A percentile compares a stretch with the other conserved stretches of the same genome.
phyloP scores from a whole-genome alignment of 495 filamentous ascomycete species.

The Hyaloscypha variabilis region DNA sequence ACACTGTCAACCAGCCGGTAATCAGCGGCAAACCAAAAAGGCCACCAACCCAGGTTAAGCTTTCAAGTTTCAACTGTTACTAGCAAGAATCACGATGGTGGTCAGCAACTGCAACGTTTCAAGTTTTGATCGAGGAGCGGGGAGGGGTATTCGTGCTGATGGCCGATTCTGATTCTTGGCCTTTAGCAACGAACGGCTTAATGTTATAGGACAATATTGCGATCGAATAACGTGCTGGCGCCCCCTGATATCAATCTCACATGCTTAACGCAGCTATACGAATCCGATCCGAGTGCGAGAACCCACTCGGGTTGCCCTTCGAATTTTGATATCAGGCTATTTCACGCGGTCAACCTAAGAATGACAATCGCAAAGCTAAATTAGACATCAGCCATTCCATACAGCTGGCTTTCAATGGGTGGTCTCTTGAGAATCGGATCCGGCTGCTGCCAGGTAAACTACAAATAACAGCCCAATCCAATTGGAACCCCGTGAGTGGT shows the following conservation, averaged over 20 bases:
- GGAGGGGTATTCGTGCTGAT: neutral
- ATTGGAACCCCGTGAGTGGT: conserved; percentile 2
- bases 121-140: neutral
- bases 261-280: too few species aligned
- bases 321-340: neutral
- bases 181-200: too few species aligned
- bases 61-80: neutral
- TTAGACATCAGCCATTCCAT: neutral
- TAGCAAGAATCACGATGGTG: neutral
- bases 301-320: neutral
- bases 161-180: too few species aligned
- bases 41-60: too few species aligned
- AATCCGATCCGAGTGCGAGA: too few species aligned
- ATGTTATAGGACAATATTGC: too few species aligned
- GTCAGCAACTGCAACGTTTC: neutral
- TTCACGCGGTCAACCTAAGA: neutral
- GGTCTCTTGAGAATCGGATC: conserved; percentile 1
- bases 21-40: too few species aligned
- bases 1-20: too few species aligned
- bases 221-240: too few species aligned
- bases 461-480: conserved; percentile 16
- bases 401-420: neutral
- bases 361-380: neutral
- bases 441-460: conserved; percentile 14
- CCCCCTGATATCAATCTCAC: too few species aligned